Conservation (phyloP, 176 grass and related monocot species). For the Hordeum marinum region DNA sequence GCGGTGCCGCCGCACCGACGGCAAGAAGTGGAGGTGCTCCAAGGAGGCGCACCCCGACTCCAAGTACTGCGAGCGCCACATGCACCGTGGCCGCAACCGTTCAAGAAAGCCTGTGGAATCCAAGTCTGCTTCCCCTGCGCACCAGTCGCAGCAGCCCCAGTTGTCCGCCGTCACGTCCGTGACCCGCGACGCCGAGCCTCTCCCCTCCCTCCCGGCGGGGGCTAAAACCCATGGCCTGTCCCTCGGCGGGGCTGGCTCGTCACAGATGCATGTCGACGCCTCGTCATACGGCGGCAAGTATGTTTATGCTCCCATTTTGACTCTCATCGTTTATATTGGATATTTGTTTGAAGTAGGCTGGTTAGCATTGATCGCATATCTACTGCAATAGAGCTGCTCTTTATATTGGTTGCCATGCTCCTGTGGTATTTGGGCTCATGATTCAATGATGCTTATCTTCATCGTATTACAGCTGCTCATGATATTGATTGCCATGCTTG, state of each 20-base stretch:
- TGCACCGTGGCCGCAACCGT: constrained; percentile 99
- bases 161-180: constrained; percentile 48
- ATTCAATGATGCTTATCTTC: not conserved
- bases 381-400: not conserved
- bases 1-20: constrained; percentile 93
- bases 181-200: constrained; percentile 31
- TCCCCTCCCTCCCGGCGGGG: constrained; percentile 29
- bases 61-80: constrained; percentile 99
- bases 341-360: not conserved
- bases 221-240: constrained; percentile 46
- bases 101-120: constrained; percentile 99
- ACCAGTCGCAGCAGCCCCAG: constrained; percentile 48
- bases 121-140: constrained; percentile 47
- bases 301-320: not conserved
- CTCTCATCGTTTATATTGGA: not conserved
- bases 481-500: too few relatives aligned
- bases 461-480: too few relatives aligned
- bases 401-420: not conserved
- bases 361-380: not conserved
- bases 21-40: constrained; percentile 99
- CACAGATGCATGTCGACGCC: constrained; percentile 48
- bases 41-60: constrained; percentile 99
- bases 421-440: not conserved
- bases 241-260: constrained; percentile 49
- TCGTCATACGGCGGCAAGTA: constrained; percentile 49